Base-by-base conservation (phyloP, 2,329 filamentous ascomycete genomes). In the Xylaria sp. region DNA sequence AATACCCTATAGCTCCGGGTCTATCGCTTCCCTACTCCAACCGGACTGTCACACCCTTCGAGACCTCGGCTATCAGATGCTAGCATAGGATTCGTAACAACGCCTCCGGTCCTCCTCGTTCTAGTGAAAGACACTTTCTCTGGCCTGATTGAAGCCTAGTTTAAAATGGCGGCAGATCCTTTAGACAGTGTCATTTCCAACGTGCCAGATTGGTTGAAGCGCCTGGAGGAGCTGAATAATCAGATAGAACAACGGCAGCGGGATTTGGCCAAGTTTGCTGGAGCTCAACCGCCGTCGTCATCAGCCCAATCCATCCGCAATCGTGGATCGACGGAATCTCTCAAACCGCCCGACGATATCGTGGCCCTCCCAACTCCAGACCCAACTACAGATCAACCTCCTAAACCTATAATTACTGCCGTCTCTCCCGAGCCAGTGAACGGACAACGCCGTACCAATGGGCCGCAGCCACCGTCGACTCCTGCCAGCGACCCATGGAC, bases 191-290 rank as follows among this genome's bases (percentile, higher is more conserved):
- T 91, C 44, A 81, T 82, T 63, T 81, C 78, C 71, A 87, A 89
- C 68, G 83, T 89, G 49, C 89, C 88, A 17, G 84, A 86, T 76
- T 91, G 89, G 89, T 80, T 87, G 44, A 81, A 81, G 67, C 84
- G 86, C 26, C 83, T 91, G 53, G 86, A 89, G 69, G 85, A 89
- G 60, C 83, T 91, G 66, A 89, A 84, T 74, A 82, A 83, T 67
- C 85, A 90, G 77, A 89, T 91, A 67, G 84, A 88, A 67, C 82
- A 86, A 74, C 87, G 89, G 67, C 89, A 91, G 80, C 79, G 82
- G 59, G 88, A 90, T 75, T 82, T 90, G 65, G 88, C 88, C 42
- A 82, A 82, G 66, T 77, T 87, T 65, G 80, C 78, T 31, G 75
- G 74, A 33, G 75, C 70, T 28, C 79, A 79, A 33, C 75, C 77